Evolutionary conservation across 805 yeast species (phyloP).

Genomic region (Monosporozyma aerobia): DNA sequence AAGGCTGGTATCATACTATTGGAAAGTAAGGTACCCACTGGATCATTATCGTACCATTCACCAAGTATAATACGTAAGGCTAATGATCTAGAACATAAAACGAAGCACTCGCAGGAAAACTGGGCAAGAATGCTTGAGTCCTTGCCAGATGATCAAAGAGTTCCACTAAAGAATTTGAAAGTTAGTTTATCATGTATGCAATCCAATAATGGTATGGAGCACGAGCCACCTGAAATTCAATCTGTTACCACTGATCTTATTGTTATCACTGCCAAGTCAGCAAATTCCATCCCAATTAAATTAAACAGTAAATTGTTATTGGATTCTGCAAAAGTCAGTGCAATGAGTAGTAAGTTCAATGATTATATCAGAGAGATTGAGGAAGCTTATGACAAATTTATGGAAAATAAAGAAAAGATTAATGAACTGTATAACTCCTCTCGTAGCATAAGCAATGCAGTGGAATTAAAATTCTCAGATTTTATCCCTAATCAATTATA

Average conservation of each 20-base stretch:
- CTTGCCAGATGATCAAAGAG: conserved; percentile 20
- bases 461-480: conserved; percentile 23
- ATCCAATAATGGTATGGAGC: conserved; percentile 16
- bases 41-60: conserved; percentile 28
- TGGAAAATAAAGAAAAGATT: conserved; percentile 12
- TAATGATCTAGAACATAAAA: conserved; percentile 23
- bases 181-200: conserved; percentile 25
- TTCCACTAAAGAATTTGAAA: conserved; percentile 15
- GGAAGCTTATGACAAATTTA: conserved; percentile 12
- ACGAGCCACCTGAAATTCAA: conserved; percentile 22
- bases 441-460: conserved; percentile 7
- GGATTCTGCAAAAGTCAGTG: conserved; percentile 5
- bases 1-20: conserved; percentile 25
- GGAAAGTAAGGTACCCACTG: conserved; percentile 22
- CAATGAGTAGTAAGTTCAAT: conserved; percentile 12
- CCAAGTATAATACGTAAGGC: conserved; percentile 29
- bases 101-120: conserved; percentile 25
- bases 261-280: conserved; percentile 29
- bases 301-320: conserved; percentile 26
- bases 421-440: conserved; percentile 19
- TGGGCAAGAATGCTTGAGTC: conserved; percentile 18
- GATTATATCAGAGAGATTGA: conserved; percentile 6
- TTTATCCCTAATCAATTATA: conserved; percentile 19
- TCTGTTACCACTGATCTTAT: conserved; percentile 22
- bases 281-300: conserved; percentile 31